phyloP scores from a whole-genome alignment of 2,329 filamentous ascomycete species.

The Alternaria dauci region DNA sequence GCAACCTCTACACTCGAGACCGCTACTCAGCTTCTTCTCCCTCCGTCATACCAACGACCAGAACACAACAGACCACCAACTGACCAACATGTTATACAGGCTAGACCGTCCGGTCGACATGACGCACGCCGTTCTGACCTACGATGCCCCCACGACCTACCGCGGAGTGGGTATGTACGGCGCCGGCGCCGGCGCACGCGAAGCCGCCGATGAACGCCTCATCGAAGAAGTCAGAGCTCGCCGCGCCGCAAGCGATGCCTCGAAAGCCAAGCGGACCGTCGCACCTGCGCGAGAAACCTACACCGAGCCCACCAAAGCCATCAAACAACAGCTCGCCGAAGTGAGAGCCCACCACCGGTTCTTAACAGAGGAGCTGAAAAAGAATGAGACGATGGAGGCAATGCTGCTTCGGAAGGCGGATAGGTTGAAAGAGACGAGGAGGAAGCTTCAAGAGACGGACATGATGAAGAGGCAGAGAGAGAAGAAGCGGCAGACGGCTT shows the following conservation, averaged over 20 bases:
- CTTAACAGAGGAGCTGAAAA: background rate
- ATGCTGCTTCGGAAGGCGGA: too few species aligned
- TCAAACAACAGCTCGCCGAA: background rate
- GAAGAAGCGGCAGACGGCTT: too few species aligned
- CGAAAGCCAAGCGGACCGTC: background rate
- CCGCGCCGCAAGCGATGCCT: background rate
- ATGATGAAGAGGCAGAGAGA: too few species aligned
- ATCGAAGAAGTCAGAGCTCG: conserved; percentile 1
- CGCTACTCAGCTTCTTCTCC: too few species aligned
- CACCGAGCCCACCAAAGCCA: background rate
- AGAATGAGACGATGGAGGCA: background rate
- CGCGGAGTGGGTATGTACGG: background rate
- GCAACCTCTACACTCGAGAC: too few species aligned
- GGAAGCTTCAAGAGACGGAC: too few species aligned
- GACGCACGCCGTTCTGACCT: background rate
- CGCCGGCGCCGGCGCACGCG: background rate
- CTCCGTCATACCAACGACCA: background rate
- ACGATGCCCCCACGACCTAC: background rate
- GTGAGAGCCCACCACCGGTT: background rate
- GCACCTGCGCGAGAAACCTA: background rate
- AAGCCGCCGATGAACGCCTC: conserved; percentile 1
- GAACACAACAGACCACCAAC: background rate
- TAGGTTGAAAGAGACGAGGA: too few species aligned
- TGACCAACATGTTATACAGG: background rate
- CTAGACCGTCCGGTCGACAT: background rate